Base-by-base conservation (phyloP, 805 yeast species). In the Candida qinlingensis region DNA sequence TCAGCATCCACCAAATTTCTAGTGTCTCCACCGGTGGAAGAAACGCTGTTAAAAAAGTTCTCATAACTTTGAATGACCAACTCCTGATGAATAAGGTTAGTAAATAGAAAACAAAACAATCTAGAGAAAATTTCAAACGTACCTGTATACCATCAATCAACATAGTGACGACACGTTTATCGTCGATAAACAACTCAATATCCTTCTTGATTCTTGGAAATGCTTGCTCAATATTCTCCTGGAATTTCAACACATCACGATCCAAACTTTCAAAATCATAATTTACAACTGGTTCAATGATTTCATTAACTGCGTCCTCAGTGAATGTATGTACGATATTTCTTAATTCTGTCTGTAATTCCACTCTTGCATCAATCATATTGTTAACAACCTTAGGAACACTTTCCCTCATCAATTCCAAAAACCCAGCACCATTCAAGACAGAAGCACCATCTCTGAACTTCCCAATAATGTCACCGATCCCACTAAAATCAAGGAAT, bases 331-430 rank as follows among this genome's bases (percentile, higher is more conserved):
- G 84, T 28, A 90, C 87, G 4, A 83, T 71, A 51, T 79, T 81
- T 54, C 91, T 77, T 54, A 91, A 72, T 54, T 85, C 90, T 27
- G 79, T 71, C 56, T 85, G 87, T 39, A 91, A 70, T 62, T 91
- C 97, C 10, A 68, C 66, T 51, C 81, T 72, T 2, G 84, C 94
- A 66, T 91, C 97, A 41, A 83, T 77, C 86, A 85, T 85, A 61
- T 87, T 84, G 57, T 81, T 83, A 11, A 87, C 85, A 11, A 89
- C 88, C 53, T 77, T 81, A 0, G 96, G 97, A 2, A 85, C 86
- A 1, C 87, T 74, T 28, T 82, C 87, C 53, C 77, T 72, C 3
- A 84, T 86, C 35, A 83, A 60, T 42, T 73, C 73, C 29, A 80
- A 60, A 41, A 65, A 55, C 13, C 68, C 58, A 26, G 46, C 52